Evolutionary conservation across 768 basidiomycete species (phyloP).

Genomic region (Multifurca ochricompacta): DNA sequence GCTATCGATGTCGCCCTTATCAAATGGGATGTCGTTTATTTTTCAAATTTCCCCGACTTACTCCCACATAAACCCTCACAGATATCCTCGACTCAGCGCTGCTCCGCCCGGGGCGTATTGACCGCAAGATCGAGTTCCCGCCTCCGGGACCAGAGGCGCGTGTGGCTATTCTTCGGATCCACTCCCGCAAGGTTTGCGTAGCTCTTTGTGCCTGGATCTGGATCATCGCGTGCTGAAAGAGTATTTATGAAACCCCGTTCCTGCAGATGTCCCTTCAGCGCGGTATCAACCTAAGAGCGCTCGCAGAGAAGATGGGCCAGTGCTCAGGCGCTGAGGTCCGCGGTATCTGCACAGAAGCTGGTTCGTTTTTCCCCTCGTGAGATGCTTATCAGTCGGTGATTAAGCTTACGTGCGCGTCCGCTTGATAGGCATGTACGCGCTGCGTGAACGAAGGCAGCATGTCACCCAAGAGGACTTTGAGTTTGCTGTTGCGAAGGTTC

Average conservation of each 20-base stretch:
- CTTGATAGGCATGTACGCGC: slow-evolving; percentile 81
- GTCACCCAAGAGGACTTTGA: slow-evolving; percentile 99
- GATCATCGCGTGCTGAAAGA: neutral
- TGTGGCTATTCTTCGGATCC: slow-evolving; percentile 94
- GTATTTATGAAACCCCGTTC: neutral
- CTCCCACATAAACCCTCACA: slow-evolving; percentile 23
- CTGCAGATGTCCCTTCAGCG: slow-evolving; percentile 91
- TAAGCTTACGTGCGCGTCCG: neutral
- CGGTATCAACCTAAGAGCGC: slow-evolving; percentile 90
- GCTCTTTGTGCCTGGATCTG: neutral
- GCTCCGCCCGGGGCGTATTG: slow-evolving; percentile 90
- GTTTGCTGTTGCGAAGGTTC: slow-evolving; percentile 92
- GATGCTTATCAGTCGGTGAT: neutral
- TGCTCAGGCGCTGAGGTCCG: slow-evolving; percentile 97
- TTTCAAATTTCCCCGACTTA: neutral
- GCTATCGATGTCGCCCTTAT: too few species aligned
- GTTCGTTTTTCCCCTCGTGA: slow-evolving; percentile 33
- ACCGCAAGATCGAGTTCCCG: slow-evolving; percentile 97
- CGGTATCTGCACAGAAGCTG: slow-evolving; percentile 96
- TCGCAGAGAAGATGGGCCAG: slow-evolving; percentile 99
- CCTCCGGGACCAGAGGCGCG: slow-evolving; percentile 96
- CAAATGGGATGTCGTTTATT: neutral
- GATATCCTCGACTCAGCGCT: slow-evolving; percentile 94
- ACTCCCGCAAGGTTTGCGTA: slow-evolving; percentile 74
- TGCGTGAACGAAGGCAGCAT: slow-evolving; percentile 91